Percentiles rank a stretch among this genome's conserved stretches.
These are phyloP conservation scores for Russula dissimulans DNA, from an alignment of 768 basidiomycete species.

Conservation along the genomic window DNA sequence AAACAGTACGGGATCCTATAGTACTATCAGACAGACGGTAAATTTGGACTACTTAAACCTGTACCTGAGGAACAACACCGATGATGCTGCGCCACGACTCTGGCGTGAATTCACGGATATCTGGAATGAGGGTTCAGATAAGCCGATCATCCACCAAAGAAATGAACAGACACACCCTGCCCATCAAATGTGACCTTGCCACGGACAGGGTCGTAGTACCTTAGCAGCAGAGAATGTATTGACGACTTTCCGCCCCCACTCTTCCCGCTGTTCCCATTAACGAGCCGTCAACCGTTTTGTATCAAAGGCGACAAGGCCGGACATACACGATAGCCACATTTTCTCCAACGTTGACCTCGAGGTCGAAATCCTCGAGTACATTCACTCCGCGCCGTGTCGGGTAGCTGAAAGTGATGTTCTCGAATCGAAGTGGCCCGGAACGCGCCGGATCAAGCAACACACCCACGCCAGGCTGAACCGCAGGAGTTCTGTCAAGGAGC, in stretches of 20 bases:
- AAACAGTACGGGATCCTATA: constrained; percentile 74
- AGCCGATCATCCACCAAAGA: background rate
- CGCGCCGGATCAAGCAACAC: constrained; percentile 42
- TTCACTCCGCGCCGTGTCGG: constrained; percentile 75
- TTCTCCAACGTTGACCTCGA: constrained; percentile 75
- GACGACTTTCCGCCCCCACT: constrained; percentile 95
- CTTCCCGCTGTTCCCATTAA: constrained; percentile 49
- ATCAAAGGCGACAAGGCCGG: background rate
- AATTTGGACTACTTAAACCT: background rate
- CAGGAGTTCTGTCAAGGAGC: constrained; percentile 71
- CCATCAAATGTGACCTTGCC: constrained; percentile 82
- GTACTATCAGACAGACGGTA: background rate
- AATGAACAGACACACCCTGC: constrained; percentile 43
- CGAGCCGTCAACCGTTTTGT: background rate
- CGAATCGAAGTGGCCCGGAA: constrained; percentile 69
- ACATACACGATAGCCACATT: constrained; percentile 88
- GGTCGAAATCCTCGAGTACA: constrained; percentile 73
- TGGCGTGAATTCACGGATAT: constrained; percentile 79
- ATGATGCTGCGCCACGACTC: constrained; percentile 84
- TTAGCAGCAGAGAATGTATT: constrained; percentile 73
- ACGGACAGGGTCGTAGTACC: constrained; percentile 83
- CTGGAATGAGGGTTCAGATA: constrained; percentile 29
- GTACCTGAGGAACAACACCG: constrained; percentile 83
- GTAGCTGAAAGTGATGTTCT: constrained; percentile 82
- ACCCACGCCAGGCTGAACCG: constrained; percentile 59